phyloP scores from a whole-genome alignment of 2,329 filamentous ascomycete species.

The Chaetomium strumarium region DNA sequence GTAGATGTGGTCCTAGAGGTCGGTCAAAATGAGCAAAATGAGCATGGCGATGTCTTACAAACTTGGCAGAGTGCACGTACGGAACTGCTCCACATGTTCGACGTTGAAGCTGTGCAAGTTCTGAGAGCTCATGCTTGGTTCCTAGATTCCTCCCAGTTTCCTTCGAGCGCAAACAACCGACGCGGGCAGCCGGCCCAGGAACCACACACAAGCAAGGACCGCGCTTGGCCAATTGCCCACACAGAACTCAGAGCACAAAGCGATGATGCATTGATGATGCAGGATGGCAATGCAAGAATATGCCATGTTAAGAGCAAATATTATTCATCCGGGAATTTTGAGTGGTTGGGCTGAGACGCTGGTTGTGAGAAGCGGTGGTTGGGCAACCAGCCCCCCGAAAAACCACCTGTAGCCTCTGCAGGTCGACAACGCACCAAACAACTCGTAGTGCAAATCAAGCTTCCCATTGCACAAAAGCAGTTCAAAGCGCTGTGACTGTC shows the following conservation, averaged over 20 bases:
- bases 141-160: neutral
- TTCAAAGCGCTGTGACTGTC: too few relatives aligned
- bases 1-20: slow-evolving; percentile 18
- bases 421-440: too few relatives aligned
- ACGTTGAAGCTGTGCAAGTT: slow-evolving; percentile 29
- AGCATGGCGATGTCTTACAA: slow-evolving; percentile 1
- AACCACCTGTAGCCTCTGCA: too few relatives aligned
- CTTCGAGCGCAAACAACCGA: slow-evolving; percentile 22
- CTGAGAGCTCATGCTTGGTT: slow-evolving; percentile 32
- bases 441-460: too few relatives aligned
- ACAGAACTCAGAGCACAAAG: slow-evolving; percentile 22
- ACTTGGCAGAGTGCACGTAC: neutral
- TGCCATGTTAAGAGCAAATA: slow-evolving; percentile 25
- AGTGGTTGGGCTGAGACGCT: slow-evolving; percentile 17
- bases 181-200: neutral
- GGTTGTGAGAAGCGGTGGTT: neutral
- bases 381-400: too few relatives aligned
- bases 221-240: slow-evolving; percentile 31
- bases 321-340: slow-evolving; percentile 10
- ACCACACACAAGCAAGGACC: slow-evolving; percentile 28
- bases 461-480: too few relatives aligned
- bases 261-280: slow-evolving; percentile 25
- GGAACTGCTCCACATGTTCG: slow-evolving; percentile 33
- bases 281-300: slow-evolving; percentile 30
- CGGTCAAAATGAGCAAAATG: slow-evolving; percentile 18